Percentiles rank a stretch among this genome's conserved stretches.
Conservation (phyloP, 1,284 basidiomycete genomes). For the Wallemia hederae region DNA sequence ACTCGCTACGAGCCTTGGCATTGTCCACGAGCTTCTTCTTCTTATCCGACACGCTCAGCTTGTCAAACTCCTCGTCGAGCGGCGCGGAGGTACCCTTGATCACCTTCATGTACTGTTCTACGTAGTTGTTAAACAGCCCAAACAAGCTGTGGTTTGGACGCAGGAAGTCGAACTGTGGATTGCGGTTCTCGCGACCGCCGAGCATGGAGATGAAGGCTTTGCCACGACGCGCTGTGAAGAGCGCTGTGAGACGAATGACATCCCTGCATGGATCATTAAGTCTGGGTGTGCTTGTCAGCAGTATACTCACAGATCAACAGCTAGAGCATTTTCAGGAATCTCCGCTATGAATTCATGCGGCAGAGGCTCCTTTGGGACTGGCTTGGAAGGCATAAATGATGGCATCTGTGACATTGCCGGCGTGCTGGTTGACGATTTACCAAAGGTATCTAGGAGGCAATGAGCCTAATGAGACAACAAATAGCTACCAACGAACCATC, state of each 20-base stretch:
- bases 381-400: slow-evolving; percentile 6
- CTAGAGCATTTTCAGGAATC: slow-evolving; percentile 38
- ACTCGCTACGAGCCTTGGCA: slow-evolving; percentile 50
- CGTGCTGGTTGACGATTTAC: slow-evolving; percentile 9
- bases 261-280: slow-evolving; percentile 10
- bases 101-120: slow-evolving; percentile 83
- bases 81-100: slow-evolving; percentile 21
- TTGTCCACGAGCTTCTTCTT: slow-evolving; percentile 51
- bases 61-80: slow-evolving; percentile 31
- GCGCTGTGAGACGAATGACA: slow-evolving; percentile 39
- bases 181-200: slow-evolving; percentile 62
- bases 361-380: slow-evolving; percentile 38
- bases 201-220: slow-evolving; percentile 58
- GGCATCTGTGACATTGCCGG: slow-evolving; percentile 13
- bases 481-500: slow-evolving; percentile 3
- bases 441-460: slow-evolving; percentile 25
- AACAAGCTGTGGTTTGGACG: slow-evolving; percentile 85
- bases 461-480: background rate
- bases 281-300: slow-evolving; percentile 1
- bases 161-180: slow-evolving; percentile 95
- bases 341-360: slow-evolving; percentile 59
- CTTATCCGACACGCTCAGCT: slow-evolving; percentile 23
- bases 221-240: slow-evolving; percentile 80
- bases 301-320: slow-evolving; percentile 47
- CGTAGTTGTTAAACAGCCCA: slow-evolving; percentile 82